Base-by-base conservation (phyloP, 2,329 filamentous ascomycete genomes). In the Chrysoporthe cubensis region DNA sequence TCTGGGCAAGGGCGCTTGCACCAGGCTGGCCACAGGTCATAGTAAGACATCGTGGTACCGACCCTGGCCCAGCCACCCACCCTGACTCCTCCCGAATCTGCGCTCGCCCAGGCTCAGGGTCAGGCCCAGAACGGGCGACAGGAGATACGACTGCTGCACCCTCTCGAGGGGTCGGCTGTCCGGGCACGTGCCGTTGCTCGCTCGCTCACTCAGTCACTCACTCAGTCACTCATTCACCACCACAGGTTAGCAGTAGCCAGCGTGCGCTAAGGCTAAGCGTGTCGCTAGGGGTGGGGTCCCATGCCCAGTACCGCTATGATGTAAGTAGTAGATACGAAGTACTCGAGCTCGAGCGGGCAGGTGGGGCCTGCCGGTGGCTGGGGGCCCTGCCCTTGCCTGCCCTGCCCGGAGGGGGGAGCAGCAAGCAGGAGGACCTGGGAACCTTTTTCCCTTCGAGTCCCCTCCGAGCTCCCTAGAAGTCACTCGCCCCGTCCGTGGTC, bases 361-460 rank as follows among this genome's bases (percentile, higher is more conserved):
- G 57, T 60, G 57, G 57, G 57, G n/a, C 57, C 21, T 21, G 34
- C 16, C 44, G 37, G 57, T 43, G 57, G 57, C 57, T 60, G 57
- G 57, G 56, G 56, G 37, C 57, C 40, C 21, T 32, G 57, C 37
- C 37, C 34, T 18, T 42, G 16, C 54, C n/a, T 42, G 40, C 40
- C 18, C 56, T 58, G 9, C 56, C 56, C 54, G 37, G 37, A 40
- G 9, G 37, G 9, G 9, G 37, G 43, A 32, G 32, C 32, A 42
- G 40, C 21, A 59, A 40, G n/a, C 6, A 42, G 18, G 43, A n/a
- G 11, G 37, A 11, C 56, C 18, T 59, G 9, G 48, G 50, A 26
- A 54, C 21, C 50, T 54, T 54, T 54, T 52, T 21, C 50, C 56
- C 40, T n/a, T 37, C 34, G 2, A 40, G 37, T 37, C 56, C 32